Conservation (phyloP, 495 filamentous ascomycete species). For the Thozetella sp. region DNA sequence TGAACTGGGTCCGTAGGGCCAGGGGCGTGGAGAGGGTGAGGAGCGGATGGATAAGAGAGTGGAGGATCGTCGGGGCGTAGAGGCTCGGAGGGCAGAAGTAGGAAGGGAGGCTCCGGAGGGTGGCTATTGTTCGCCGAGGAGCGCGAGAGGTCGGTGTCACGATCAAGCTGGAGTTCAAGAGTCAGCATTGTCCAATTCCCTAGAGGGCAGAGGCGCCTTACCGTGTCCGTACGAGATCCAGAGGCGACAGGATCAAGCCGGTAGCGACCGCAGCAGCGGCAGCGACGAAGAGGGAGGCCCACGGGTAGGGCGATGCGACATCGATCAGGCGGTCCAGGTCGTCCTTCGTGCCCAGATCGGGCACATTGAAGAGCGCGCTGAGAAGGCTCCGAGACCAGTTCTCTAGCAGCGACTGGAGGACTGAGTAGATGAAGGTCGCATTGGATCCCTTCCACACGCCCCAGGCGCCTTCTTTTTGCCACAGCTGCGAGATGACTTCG, state of each 20-base stretch:
- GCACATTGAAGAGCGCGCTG: conserved; percentile 79
- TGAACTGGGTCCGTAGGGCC: conserved; percentile 74
- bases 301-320: conserved; percentile 71
- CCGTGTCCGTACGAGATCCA: conserved; percentile 89
- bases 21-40: conserved; percentile 80
- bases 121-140: conserved; percentile 73
- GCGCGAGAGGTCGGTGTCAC: conserved; percentile 74
- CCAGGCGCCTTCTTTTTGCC: conserved; percentile 86
- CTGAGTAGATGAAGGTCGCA: conserved; percentile 83
- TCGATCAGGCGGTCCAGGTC: conserved; percentile 51
- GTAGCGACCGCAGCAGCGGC: conserved; percentile 81
- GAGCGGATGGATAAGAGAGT: conserved; percentile 79
- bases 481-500: conserved; percentile 80
- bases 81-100: conserved; percentile 71
- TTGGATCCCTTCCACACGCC: conserved; percentile 96
- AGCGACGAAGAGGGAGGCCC: conserved; percentile 74
- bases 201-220: too few relatives aligned
- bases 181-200: too few relatives aligned
- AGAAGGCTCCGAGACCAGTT: conserved; percentile 84
- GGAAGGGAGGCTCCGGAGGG: conserved; percentile 75
- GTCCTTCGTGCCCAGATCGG: conserved; percentile 69
- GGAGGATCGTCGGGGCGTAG: conserved; percentile 80
- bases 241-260: conserved; percentile 76
- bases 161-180: conserved; percentile 68
- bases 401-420: conserved; percentile 83